Conservation (phyloP, 139 green algal species). For the Gonium pectorale region DNA sequence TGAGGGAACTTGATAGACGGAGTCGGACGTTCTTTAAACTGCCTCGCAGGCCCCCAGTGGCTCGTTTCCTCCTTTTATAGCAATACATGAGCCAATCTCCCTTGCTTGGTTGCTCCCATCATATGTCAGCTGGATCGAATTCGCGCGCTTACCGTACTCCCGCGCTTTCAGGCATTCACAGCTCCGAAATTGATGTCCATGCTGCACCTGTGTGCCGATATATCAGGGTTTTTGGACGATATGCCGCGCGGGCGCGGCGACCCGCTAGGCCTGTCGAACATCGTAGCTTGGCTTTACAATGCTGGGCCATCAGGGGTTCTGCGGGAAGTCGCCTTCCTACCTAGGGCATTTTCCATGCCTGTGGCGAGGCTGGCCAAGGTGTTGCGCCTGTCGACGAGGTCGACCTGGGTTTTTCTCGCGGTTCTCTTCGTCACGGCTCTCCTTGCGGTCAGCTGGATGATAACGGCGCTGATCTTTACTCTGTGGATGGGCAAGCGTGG, state of each 20-base stretch:
- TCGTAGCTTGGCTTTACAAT: neutral
- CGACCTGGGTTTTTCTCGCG: neutral
- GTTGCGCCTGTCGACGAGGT: neutral
- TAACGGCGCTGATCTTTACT: conserved; percentile 12
- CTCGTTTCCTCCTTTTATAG: too few relatives aligned
- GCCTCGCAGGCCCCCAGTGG: neutral
- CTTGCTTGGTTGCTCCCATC: neutral
- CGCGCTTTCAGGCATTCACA: neutral
- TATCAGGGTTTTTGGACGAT: neutral
- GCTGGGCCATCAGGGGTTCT: neutral
- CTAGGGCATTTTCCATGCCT: neutral
- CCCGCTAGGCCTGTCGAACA: neutral
- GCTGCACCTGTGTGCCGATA: neutral
- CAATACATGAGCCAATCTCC: neutral
- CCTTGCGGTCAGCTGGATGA: conserved; percentile 10
- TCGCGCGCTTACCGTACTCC: neutral
- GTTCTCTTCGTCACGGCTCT: neutral
- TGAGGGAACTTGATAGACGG: neutral
- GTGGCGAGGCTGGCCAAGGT: neutral
- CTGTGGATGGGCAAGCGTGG: neutral
- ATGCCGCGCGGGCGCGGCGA: neutral
- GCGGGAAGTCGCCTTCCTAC: neutral
- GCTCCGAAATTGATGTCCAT: neutral
- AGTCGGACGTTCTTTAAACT: neutral
- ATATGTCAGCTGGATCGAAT: neutral